A percentile compares a stretch with the other conserved stretches of the same genome.
Conservation (phyloP, 805 yeast species). For the Hanseniaspora singularis region DNA sequence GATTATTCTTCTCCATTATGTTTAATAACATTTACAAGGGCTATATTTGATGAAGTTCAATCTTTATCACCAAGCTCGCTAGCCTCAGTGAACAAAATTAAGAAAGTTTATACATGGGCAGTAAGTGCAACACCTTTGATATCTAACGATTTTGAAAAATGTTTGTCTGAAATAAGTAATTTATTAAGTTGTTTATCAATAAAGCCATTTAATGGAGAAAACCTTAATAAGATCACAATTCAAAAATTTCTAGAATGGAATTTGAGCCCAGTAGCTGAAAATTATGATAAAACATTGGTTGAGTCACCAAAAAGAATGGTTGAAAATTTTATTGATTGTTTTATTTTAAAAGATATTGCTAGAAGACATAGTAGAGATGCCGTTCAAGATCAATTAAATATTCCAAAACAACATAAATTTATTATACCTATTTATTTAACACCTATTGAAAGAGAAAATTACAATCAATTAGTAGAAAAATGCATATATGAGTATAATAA, state of each 20-base stretch:
- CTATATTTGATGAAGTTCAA: slow-evolving; percentile 87
- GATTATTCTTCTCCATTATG: slow-evolving; percentile 76
- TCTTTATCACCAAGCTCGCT: slow-evolving; percentile 40
- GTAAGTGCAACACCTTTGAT: slow-evolving; percentile 86
- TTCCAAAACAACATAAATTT: slow-evolving; percentile 69
- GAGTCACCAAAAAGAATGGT: neutral
- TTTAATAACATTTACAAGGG: slow-evolving; percentile 75
- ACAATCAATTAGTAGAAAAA: slow-evolving; percentile 49
- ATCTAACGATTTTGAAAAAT: slow-evolving; percentile 34
- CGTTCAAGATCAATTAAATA: slow-evolving; percentile 61
- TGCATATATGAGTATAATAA: slow-evolving; percentile 43
- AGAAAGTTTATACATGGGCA: slow-evolving; percentile 89
- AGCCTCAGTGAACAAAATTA: slow-evolving; percentile 31
- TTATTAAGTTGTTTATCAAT: slow-evolving; percentile 54
- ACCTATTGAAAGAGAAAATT: slow-evolving; percentile 75
- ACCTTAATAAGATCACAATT: slow-evolving; percentile 15
- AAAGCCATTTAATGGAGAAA: slow-evolving; percentile 43
- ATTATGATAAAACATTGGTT: neutral
- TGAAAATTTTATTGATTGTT: slow-evolving; percentile 19
- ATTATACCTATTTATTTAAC: slow-evolving; percentile 64
- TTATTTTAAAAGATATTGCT: slow-evolving; percentile 23
- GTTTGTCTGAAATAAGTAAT: slow-evolving; percentile 53
- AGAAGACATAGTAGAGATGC: slow-evolving; percentile 70
- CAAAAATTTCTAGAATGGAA: slow-evolving; percentile 10
- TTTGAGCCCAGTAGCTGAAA: neutral